A percentile compares a stretch with the other conserved stretches of the same genome.
These are phyloP conservation scores for Sporisorium reilianum DNA, from an alignment of 1,284 basidiomycete genomes.

Conservation along the genomic window DNA sequence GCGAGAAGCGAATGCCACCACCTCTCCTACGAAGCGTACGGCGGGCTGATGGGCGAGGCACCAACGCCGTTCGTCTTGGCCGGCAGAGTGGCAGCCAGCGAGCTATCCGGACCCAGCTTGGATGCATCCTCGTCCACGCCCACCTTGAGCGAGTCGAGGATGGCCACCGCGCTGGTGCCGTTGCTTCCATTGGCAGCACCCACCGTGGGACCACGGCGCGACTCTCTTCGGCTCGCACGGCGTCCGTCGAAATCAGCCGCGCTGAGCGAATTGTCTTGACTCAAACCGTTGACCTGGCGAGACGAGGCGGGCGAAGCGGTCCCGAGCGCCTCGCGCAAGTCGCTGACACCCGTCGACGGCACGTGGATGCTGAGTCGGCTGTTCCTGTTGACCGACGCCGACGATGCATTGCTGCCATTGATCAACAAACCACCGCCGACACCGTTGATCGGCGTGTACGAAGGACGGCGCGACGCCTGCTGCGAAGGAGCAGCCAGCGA, in stretches of 20 bases:
- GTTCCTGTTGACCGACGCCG: slow-evolving; percentile 28
- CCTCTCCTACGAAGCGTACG: slow-evolving; percentile 29
- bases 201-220: slow-evolving; percentile 21
- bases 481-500: slow-evolving; percentile 26
- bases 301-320: slow-evolving; percentile 22
- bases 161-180: slow-evolving; percentile 31
- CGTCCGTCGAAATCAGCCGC: slow-evolving; percentile 26
- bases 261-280: slow-evolving; percentile 18
- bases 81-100: slow-evolving; percentile 2
- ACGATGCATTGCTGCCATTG: slow-evolving; percentile 39
- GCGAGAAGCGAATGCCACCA: not conserved
- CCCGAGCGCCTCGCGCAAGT: slow-evolving; percentile 50
- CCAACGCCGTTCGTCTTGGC: slow-evolving; percentile 2
- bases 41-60: slow-evolving; percentile 26
- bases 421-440: slow-evolving; percentile 18
- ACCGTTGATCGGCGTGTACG: slow-evolving; percentile 41
- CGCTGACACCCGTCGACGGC: slow-evolving; percentile 46
- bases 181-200: slow-evolving; percentile 25
- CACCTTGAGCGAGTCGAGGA: slow-evolving; percentile 51
- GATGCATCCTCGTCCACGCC: slow-evolving; percentile 37
- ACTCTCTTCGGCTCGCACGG: slow-evolving; percentile 43
- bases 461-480: slow-evolving; percentile 38
- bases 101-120: slow-evolving; percentile 36
- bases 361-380: slow-evolving; percentile 28
- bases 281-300: slow-evolving; percentile 22